phyloP scores from a whole-genome alignment of 371 early-diverging fungal genomes.

The Apophysomyces elegans region DNA sequence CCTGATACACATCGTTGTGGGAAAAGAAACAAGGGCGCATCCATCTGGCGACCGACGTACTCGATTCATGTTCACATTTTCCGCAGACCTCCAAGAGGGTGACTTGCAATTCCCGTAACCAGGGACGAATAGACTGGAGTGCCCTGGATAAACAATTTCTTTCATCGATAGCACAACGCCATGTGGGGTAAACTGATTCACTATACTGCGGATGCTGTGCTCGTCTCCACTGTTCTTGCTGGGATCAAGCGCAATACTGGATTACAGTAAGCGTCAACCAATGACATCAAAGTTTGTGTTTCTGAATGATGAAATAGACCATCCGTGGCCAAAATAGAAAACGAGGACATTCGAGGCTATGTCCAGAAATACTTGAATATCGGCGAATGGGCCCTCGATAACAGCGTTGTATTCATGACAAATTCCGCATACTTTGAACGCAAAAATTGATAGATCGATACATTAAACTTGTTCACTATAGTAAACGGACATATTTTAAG shows the following conservation, averaged over 20 bases:
- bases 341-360: conserved; percentile 56
- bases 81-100: background rate
- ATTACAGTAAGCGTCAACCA: conserved; percentile 49
- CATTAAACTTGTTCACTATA: background rate
- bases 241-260: conserved; percentile 79
- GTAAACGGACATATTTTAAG: background rate
- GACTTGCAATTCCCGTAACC: background rate
- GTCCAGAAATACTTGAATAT: conserved; percentile 65
- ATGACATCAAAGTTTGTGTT: background rate
- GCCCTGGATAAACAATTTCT: conserved; percentile 1
- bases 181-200: conserved; percentile 70
- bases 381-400: conserved; percentile 72
- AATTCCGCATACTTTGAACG: conserved; percentile 68
- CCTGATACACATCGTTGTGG: too few relatives aligned
- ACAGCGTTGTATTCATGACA: conserved; percentile 58
- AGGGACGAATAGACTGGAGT: background rate
- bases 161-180: conserved; percentile 2
- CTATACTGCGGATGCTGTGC: conserved; percentile 70
- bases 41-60: too few relatives aligned
- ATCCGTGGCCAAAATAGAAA: conserved; percentile 59
- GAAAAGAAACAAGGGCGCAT: too few relatives aligned
- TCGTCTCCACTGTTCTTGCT: conserved; percentile 77
- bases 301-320: conserved; percentile 39
- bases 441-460: conserved; percentile 34
- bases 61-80: conserved; percentile 1